Evolutionary conservation across 2,329 filamentous ascomycete species (phyloP).

Genomic region (Aureobasidium sp.): DNA sequence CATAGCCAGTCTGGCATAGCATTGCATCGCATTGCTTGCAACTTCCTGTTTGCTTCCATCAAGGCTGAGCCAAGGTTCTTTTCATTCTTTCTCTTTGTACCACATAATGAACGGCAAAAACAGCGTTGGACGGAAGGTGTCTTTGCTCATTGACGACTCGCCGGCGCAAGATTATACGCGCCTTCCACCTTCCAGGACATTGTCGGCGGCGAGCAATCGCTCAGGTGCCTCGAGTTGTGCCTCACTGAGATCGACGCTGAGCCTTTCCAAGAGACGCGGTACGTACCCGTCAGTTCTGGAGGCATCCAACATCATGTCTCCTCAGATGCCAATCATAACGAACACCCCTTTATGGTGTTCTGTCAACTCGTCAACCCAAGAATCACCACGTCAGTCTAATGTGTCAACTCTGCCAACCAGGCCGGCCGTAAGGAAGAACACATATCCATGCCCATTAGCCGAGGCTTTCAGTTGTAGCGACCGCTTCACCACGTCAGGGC

Average conservation of each 20-base stretch:
- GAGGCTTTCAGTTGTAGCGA: slow-evolving; percentile 67
- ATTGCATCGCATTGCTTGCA: no score
- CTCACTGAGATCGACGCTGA: no score
- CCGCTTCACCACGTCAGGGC: slow-evolving; percentile 76
- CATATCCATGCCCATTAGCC: slow-evolving; percentile 67
- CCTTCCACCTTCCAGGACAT: no score
- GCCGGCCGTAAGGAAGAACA: slow-evolving; percentile 50
- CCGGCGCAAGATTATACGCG: no score
- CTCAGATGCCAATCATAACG: slow-evolving; percentile 21
- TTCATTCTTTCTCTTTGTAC: slow-evolving; percentile 24
- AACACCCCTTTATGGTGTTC: no score
- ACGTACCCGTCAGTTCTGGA: slow-evolving; percentile 37
- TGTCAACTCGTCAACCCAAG: slow-evolving; percentile 49
- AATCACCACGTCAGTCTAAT: slow-evolving; percentile 34
- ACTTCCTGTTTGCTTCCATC: no score
- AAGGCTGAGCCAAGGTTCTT: no score
- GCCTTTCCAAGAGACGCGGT: no score
- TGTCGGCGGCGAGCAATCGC: slow-evolving; percentile 25
- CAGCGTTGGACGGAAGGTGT: slow-evolving; percentile 43
- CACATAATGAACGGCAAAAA: slow-evolving; percentile 47
- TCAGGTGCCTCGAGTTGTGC: slow-evolving; percentile 29
- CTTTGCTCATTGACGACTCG: slow-evolving; percentile 42
- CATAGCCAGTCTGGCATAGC: no score
- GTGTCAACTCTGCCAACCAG: slow-evolving; percentile 39
- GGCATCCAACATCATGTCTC: slow-evolving; percentile 2